phyloP scores from a whole-genome alignment of 108 stramenopile genomes.

The Licmophora abbreviata region DNA sequence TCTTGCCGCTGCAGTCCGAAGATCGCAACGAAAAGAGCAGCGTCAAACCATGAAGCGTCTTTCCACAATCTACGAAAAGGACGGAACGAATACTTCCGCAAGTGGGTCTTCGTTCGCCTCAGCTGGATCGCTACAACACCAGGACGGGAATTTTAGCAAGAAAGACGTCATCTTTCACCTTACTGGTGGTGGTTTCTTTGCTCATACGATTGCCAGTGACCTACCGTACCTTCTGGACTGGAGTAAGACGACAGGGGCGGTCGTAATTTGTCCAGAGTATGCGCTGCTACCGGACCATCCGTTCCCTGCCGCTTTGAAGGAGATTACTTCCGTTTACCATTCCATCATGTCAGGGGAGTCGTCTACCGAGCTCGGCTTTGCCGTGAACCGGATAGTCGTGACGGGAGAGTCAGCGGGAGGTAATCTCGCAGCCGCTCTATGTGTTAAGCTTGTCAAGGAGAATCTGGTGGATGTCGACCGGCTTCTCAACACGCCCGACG shows the following conservation, averaged over 20 bases:
- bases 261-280: conserved; percentile 81
- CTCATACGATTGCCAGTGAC: conserved; percentile 77
- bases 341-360: conserved; percentile 50
- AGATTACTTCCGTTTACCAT: conserved; percentile 43
- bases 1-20: conserved; percentile 23
- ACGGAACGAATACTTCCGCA: conserved; percentile 13
- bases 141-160: no score
- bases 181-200: conserved; percentile 79
- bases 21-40: conserved; percentile 13
- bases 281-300: conserved; percentile 60
- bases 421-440: conserved; percentile 69
- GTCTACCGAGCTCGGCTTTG: conserved; percentile 51
- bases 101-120: conserved; percentile 18
- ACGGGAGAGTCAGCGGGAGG: conserved; percentile 79
- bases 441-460: conserved; percentile 49
- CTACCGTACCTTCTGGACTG: conserved; percentile 76
- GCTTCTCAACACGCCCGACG: no score
- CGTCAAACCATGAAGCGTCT: conserved; percentile 12
- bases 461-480: conserved; percentile 4
- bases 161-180: conserved; percentile 78
- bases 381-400: conserved; percentile 56
- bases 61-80: conserved; percentile 54
- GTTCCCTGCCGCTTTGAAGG: conserved; percentile 58
- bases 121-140: no score
- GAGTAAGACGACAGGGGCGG: conserved; percentile 58